Evolutionary conservation across 2,329 filamentous ascomycete species (phyloP).

Genomic region (Scytalidium sp.): DNA sequence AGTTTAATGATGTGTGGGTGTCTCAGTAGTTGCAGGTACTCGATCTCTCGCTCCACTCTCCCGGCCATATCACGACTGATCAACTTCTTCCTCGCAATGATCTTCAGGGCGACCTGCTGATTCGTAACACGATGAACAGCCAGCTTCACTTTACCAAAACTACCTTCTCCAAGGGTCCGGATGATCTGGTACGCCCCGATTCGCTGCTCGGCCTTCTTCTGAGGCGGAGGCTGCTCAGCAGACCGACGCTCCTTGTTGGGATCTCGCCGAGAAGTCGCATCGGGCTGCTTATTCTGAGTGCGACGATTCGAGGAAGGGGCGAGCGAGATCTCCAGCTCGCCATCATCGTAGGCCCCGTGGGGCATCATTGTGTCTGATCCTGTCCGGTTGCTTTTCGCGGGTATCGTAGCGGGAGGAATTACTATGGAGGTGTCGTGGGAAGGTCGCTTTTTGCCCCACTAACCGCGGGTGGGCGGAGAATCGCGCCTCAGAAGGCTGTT

Average conservation of each 20-base stretch:
- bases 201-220: constrained; percentile 69
- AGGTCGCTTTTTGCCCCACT: constrained; percentile 15
- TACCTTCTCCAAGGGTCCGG: constrained; percentile 90
- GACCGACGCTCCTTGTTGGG: constrained; percentile 18
- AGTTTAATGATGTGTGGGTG: constrained; percentile 99
- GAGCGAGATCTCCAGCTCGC: constrained; percentile 78
- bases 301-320: constrained; percentile 63
- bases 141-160: constrained; percentile 98
- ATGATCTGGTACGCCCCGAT: constrained; percentile 90
- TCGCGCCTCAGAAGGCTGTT: not conserved
- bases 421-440: constrained; percentile 1
- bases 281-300: constrained; percentile 30
- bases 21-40: constrained; percentile 90
- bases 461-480: constrained; percentile 5
- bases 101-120: constrained; percentile 96
- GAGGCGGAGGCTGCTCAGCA: constrained; percentile 18
- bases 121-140: constrained; percentile 88
- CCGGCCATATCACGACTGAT: constrained; percentile 98
- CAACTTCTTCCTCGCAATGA: constrained; percentile 93
- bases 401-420: constrained; percentile 7
- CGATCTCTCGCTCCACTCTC: constrained; percentile 94
- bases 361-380: constrained; percentile 19
- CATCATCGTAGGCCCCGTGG: constrained; percentile 62
- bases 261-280: constrained; percentile 21
- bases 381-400: constrained; percentile 11